Evolutionary conservation across 1,284 basidiomycete genomes (phyloP).

Genomic region (Papiliotrema terrestris): DNA sequence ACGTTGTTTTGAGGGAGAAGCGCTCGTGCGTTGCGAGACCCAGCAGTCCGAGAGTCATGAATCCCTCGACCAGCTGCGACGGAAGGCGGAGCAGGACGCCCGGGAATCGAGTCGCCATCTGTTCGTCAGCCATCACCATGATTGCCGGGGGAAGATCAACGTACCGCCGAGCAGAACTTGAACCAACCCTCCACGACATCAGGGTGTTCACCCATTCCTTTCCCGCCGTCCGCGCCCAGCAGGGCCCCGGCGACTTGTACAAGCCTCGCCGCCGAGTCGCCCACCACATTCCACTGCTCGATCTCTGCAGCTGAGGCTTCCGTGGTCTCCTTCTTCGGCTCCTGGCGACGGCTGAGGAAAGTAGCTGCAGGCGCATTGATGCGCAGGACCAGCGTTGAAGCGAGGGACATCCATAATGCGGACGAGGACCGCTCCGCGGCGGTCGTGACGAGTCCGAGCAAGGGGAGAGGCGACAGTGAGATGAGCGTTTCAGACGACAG

Average conservation of each 20-base stretch:
- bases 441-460: constrained; percentile 71
- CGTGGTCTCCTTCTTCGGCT: constrained; percentile 33
- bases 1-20: constrained; percentile 77
- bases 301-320: constrained; percentile 15
- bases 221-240: constrained; percentile 55
- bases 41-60: constrained; percentile 68
- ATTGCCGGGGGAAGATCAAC: constrained; percentile 1
- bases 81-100: constrained; percentile 66
- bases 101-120: constrained; percentile 73
- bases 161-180: constrained; percentile 56
- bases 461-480: constrained; percentile 69
- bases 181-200: constrained; percentile 87
- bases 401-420: constrained; percentile 76
- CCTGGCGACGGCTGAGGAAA: too few species aligned
- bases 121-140: background rate
- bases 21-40: constrained; percentile 75
- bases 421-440: constrained; percentile 70
- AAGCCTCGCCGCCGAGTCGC: constrained; percentile 57
- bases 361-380: constrained; percentile 61
- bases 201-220: constrained; percentile 67
- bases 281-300: constrained; percentile 38
- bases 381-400: constrained; percentile 70
- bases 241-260: constrained; percentile 60
- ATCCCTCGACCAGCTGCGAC: constrained; percentile 61
- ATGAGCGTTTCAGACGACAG: constrained; percentile 59